A percentile compares a stretch with the other conserved stretches of the same genome.
These are phyloP conservation scores for Thielaviopsis punctulata DNA, from an alignment of 2,329 filamentous ascomycete species.

Conservation along the genomic window DNA sequence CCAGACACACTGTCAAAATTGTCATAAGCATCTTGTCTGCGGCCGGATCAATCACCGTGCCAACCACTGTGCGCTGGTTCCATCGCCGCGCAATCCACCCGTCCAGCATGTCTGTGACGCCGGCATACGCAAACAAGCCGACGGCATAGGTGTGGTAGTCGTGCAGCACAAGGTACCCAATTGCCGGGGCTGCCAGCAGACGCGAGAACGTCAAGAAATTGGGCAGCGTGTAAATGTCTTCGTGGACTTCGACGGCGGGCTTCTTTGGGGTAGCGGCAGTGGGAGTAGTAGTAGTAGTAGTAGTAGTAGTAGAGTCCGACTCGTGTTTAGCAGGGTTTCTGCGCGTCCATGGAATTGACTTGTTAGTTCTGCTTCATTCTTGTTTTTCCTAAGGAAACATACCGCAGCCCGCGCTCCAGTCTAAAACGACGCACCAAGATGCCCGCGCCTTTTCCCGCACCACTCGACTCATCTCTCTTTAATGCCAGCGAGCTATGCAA, in stretches of 20 bases:
- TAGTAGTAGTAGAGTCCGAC: no score
- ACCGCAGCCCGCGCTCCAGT: background rate
- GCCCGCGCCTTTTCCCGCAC: no score
- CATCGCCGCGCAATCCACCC: conserved; percentile 83
- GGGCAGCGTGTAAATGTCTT: conserved; percentile 95
- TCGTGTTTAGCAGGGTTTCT: background rate
- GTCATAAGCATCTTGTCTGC: conserved; percentile 96
- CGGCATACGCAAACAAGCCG: conserved; percentile 79
- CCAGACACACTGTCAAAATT: conserved; percentile 68
- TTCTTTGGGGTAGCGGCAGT: conserved; percentile 8
- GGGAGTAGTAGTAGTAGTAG: no score
- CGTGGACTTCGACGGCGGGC: conserved; percentile 29
- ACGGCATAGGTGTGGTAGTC: conserved; percentile 66
- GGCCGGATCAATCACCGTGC: conserved; percentile 89
- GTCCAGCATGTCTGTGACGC: conserved; percentile 79
- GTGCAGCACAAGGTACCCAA: conserved; percentile 78
- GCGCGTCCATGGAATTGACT: background rate
- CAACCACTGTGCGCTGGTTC: conserved; percentile 82
- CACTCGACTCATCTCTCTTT: background rate
- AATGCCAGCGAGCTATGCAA: background rate
- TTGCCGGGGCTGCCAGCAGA: conserved; percentile 61
- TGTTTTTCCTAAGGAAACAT: background rate
- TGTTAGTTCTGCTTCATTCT: background rate
- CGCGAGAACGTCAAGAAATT: conserved; percentile 84
- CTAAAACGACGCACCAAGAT: background rate